A percentile compares a stretch with the other conserved stretches of the same genome.
Conservation (phyloP, 163 green algal species). For the Smithsoniella earleae region DNA sequence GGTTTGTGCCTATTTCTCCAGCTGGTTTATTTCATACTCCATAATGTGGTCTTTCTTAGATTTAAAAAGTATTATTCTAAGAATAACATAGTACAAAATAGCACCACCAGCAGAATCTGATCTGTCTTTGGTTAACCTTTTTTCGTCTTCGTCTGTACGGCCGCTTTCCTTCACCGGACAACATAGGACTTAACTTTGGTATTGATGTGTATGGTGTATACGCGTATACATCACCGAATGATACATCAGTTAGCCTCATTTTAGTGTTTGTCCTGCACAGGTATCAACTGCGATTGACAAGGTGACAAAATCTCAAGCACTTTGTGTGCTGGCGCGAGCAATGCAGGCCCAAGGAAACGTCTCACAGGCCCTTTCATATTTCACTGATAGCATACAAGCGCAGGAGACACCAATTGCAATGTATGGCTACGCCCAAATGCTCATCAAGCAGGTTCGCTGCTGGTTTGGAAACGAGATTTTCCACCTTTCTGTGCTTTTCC, state of each 20-base stretch:
- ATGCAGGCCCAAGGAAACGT: constrained; percentile 3
- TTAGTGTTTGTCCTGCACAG: too few species aligned
- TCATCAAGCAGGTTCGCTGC: neutral
- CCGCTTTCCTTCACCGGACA: too few species aligned
- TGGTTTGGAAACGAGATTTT: too few species aligned
- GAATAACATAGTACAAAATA: neutral
- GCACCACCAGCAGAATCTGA: too few species aligned
- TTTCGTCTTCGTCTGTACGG: too few species aligned
- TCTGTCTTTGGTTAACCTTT: too few species aligned
- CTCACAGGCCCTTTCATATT: neutral
- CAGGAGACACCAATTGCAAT: constrained; percentile 1
- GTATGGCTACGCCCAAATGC: constrained; percentile 19
- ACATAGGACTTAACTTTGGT: too few species aligned
- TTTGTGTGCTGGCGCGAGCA: neutral
- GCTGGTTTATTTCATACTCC: neutral
- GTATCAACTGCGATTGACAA: constrained; percentile 1
- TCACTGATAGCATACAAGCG: neutral
- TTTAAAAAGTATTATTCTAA: neutral
- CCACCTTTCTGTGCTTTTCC: too few species aligned
- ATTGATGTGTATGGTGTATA: too few species aligned
- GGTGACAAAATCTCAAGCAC: neutral
- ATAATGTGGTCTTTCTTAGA: neutral
- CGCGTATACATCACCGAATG: too few species aligned
- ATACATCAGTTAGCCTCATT: too few species aligned
- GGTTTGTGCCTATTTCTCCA: neutral